Conservation (phyloP, 768 basidiomycete genomes). For the Mycena galericulata region DNA sequence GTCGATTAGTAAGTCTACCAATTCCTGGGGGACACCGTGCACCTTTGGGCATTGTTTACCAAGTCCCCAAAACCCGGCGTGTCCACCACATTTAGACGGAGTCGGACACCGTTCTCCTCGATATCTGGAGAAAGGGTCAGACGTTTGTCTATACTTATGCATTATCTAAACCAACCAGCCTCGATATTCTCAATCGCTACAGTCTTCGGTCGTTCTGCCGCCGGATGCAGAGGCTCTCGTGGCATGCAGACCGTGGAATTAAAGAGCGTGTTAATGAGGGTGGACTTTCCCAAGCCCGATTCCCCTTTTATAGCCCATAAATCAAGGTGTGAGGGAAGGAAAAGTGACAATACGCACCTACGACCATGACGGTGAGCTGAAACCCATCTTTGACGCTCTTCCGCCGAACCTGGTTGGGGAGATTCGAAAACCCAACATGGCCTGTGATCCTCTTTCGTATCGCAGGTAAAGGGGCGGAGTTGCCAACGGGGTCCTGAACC, state of each 20-base stretch:
- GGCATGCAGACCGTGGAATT: constrained; percentile 93
- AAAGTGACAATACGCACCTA: constrained; percentile 78
- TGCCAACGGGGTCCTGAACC: constrained; percentile 14
- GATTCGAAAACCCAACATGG: constrained; percentile 96
- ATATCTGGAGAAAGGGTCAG: constrained; percentile 76
- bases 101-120: constrained; percentile 96
- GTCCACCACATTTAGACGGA: constrained; percentile 97
- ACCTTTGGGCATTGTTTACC: constrained; percentile 99
- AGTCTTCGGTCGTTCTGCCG: constrained; percentile 89
- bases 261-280: constrained; percentile 98
- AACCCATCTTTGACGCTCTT: constrained; percentile 98
- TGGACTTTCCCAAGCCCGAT: constrained; percentile 98
- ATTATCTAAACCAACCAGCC: constrained; percentile 74
- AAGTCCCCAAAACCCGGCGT: constrained; percentile 99
- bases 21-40: constrained; percentile 39
- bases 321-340: constrained; percentile 32
- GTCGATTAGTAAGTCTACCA: constrained; percentile 29
- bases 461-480: constrained; percentile 49
- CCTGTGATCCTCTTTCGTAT: constrained; percentile 93
- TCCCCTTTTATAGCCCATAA: constrained; percentile 71
- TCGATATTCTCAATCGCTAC: constrained; percentile 98
- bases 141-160: constrained; percentile 27
- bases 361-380: constrained; percentile 99
- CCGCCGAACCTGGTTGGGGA: constrained; percentile 99
- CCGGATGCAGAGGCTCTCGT: constrained; percentile 85